These are phyloP conservation scores for Ophiocytium majus DNA, from an alignment of 352 stramenopile genomes.

Conservation along the genomic window DNA sequence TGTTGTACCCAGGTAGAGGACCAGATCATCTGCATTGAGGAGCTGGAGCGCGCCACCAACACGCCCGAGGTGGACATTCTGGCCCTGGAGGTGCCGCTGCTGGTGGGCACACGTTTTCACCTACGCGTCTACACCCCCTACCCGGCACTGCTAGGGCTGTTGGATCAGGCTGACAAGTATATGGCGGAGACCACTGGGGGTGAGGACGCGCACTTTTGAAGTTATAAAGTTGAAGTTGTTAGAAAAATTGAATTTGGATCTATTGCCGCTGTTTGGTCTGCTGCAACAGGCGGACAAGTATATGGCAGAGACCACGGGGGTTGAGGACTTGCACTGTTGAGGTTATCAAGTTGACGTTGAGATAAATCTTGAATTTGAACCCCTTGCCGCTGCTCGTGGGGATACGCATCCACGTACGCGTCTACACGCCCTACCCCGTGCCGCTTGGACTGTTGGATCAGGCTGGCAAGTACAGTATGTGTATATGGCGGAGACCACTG, in stretches of 20 bases:
- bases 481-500: not conserved
- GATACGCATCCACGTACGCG: no score
- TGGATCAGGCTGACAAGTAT: conserved; percentile 35
- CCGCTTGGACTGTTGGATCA: conserved; percentile 46
- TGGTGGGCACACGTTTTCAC: conserved; percentile 37
- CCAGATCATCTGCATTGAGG: conserved; percentile 45
- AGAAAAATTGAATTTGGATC: no score
- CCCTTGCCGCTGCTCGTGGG: no score
- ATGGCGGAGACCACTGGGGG: not conserved
- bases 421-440: conserved; percentile 49
- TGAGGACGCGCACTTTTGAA: not conserved
- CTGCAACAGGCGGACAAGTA: conserved; percentile 31
- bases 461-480: conserved; percentile 6
- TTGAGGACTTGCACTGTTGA: not conserved
- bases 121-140: conserved; percentile 51
- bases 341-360: no score
- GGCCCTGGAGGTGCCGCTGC: conserved; percentile 39
- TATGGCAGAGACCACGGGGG: not conserved
- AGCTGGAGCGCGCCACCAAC: conserved; percentile 45
- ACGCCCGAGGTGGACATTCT: conserved; percentile 43
- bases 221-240: no score
- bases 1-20: conserved; percentile 36
- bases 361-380: no score
- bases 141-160: conserved; percentile 37
- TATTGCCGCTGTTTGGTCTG: conserved; percentile 41